A percentile compares a stretch with the other conserved stretches of the same genome.
These are phyloP conservation scores for Multifurca ochricompacta DNA, from an alignment of 768 basidiomycete genomes.

Conservation along the genomic window DNA sequence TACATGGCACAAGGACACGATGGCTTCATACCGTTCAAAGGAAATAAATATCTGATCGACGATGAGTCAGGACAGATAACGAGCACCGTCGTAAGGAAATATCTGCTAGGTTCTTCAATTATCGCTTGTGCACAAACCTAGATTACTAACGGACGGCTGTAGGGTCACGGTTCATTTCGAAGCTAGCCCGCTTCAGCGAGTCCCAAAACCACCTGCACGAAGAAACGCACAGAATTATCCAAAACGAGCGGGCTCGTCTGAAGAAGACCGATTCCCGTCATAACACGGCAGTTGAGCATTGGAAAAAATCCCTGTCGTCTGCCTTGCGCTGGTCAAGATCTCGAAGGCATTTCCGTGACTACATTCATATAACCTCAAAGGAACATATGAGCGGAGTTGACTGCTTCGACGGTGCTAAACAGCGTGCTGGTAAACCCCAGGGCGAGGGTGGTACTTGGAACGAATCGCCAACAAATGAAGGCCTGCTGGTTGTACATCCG, in stretches of 20 bases:
- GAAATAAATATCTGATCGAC: conserved; percentile 63
- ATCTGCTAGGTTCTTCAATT: conserved; percentile 56
- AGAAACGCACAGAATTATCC: conserved; percentile 38
- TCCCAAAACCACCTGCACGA: conserved; percentile 32
- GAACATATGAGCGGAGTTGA: conserved; percentile 81
- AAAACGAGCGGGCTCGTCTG: conserved; percentile 35
- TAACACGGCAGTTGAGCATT: conserved; percentile 32
- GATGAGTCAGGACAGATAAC: conserved; percentile 76
- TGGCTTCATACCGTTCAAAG: conserved; percentile 64
- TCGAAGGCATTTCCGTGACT: conserved; percentile 46
- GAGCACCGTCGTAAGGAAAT: conserved; percentile 74
- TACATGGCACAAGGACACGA: conserved; percentile 84
- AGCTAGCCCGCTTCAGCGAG: conserved; percentile 38
- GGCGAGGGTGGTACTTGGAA: conserved; percentile 3
- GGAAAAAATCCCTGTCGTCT: conserved; percentile 40
- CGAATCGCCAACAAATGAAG: conserved; percentile 22
- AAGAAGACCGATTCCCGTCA: conserved; percentile 15
- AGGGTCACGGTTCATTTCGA: conserved; percentile 74
- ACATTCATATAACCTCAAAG: conserved; percentile 49
- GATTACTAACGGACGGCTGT: not conserved
- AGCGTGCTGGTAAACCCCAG: conserved; percentile 14
- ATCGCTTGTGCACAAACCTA: not conserved
- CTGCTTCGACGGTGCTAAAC: conserved; percentile 50
- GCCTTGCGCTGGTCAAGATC: conserved; percentile 41
- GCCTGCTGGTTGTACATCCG: conserved; percentile 28